Conservation (phyloP, 2,329 filamentous ascomycete genomes). For the Arthrobotrys megalospora region DNA sequence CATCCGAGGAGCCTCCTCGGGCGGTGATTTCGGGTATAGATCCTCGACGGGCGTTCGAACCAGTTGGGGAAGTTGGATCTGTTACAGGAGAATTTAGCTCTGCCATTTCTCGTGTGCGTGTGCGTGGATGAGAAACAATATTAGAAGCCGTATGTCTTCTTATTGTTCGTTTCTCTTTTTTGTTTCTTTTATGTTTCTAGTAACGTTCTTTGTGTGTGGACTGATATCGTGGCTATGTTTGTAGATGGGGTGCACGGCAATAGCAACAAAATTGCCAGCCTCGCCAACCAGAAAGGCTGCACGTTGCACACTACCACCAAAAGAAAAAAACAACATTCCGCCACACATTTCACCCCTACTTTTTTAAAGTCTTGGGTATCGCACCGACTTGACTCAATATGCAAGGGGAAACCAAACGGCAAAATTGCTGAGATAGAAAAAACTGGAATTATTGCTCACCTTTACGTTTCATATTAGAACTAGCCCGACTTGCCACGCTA, state of each 20-base stretch:
- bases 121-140: neutral
- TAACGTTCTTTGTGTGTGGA: conserved; percentile 1
- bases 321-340: conserved; percentile 23
- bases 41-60: conserved; percentile 53
- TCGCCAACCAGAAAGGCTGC: neutral
- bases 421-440: neutral
- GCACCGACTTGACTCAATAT: conserved; percentile 21
- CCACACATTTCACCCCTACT: conserved; percentile 14
- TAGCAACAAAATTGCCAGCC: conserved; percentile 23
- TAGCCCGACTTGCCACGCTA: conserved; percentile 45
- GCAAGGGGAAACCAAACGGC: conserved; percentile 15
- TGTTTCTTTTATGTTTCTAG: conserved; percentile 20
- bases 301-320: conserved; percentile 5
- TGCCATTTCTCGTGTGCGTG: neutral
- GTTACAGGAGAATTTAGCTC: conserved; percentile 46
- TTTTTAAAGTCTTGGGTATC: conserved; percentile 18
- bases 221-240: conserved; percentile 27
- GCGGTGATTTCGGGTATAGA: conserved; percentile 46
- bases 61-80: conserved; percentile 55
- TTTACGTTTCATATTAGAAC: conserved; percentile 59
- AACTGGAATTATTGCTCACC: conserved; percentile 26
- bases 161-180: neutral
- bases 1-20: conserved; percentile 36
- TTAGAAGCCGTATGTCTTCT: conserved; percentile 6
- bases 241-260: neutral